These are phyloP conservation scores for Cordyceps militaris DNA, from an alignment of 2,329 filamentous ascomycete species.

Conservation along the genomic window DNA sequence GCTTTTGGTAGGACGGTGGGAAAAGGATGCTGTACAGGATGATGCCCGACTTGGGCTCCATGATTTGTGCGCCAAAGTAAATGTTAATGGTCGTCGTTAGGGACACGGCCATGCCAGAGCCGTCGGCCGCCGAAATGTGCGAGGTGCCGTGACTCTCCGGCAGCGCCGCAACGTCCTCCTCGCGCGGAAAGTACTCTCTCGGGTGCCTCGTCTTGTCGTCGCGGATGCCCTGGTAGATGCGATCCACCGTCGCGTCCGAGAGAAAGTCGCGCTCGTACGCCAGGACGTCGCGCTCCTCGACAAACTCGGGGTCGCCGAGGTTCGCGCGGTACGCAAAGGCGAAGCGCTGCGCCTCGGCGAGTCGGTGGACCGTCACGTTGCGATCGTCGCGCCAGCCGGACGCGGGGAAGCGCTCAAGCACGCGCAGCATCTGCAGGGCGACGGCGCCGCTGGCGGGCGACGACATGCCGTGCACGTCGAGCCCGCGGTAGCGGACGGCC, in stretches of 20 bases:
- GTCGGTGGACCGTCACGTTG: slow-evolving; percentile 70
- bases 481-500: slow-evolving; percentile 60
- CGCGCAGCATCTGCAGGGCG: slow-evolving; percentile 70
- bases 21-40: slow-evolving; percentile 49
- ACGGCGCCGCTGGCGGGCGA: slow-evolving; percentile 76
- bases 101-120: slow-evolving; percentile 66
- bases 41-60: slow-evolving; percentile 76
- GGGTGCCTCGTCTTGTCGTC: slow-evolving; percentile 67
- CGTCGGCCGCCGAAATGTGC: slow-evolving; percentile 66
- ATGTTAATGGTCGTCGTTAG: slow-evolving; percentile 85
- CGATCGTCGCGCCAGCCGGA: slow-evolving; percentile 41
- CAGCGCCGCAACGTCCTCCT: slow-evolving; percentile 52
- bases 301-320: slow-evolving; percentile 75
- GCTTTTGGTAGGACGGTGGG: slow-evolving; percentile 2
- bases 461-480: slow-evolving; percentile 60
- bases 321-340: slow-evolving; percentile 73
- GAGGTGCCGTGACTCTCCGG: slow-evolving; percentile 63
- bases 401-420: slow-evolving; percentile 65
- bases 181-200: slow-evolving; percentile 60
- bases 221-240: slow-evolving; percentile 59
- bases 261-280: slow-evolving; percentile 64
- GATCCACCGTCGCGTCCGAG: slow-evolving; percentile 47
- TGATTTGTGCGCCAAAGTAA: slow-evolving; percentile 70
- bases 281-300: slow-evolving; percentile 47
- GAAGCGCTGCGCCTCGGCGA: slow-evolving; percentile 85